Evolutionary conservation across 768 basidiomycete genomes (phyloP), one percentile per base, ranked within the genome.

Genomic region (Daedaleopsis nitida): DNA sequence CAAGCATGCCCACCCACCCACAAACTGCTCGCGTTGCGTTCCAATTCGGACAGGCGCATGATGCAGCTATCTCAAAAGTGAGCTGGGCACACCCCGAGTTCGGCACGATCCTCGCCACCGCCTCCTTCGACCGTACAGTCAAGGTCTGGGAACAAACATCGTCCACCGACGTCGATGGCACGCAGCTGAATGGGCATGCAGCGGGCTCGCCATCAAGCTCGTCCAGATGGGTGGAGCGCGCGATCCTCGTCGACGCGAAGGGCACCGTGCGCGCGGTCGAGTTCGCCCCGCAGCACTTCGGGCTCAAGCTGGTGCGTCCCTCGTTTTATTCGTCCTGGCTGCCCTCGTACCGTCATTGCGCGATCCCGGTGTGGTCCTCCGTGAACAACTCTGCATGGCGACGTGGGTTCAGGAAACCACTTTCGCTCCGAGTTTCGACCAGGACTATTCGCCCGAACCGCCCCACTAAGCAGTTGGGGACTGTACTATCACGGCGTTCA

Each of bases 1-100:
- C 32, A 27, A 32, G 27, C 27, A 7, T 3, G 7, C 27, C 27
- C 7, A 32, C 27, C 27, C 27, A 32, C 27, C 27, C 4, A 32
- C 27, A 32, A 3, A 32, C 19, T 7, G 7, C 32, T 42, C 12
- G 13, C 23, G 10, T 44, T 39, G 2, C 8, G 38, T 17, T 13
- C 27, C 39, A 14, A 8, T n/a, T 6, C 21, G 13, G 38, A 14
- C 68, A 96, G 92, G 96, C 96, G n/a, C 96, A 98, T 72, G 94
- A 96, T 68, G 94, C 94, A 16, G 86, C 96, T 0, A 81, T 97
- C 39, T 85, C 93, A 9, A 88, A 83, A 72, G 67, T 97, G 14
- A 84, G 84, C 55, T 98, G 94, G 92, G 94, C 94, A 1, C 94
- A 96, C 70, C 94, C 96, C 5, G 89, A 95, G 73, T 95, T 94